Evolutionary conservation across 371 early-diverging fungal genomes (phyloP).

Genomic region (Lichtheimia ornata): DNA sequence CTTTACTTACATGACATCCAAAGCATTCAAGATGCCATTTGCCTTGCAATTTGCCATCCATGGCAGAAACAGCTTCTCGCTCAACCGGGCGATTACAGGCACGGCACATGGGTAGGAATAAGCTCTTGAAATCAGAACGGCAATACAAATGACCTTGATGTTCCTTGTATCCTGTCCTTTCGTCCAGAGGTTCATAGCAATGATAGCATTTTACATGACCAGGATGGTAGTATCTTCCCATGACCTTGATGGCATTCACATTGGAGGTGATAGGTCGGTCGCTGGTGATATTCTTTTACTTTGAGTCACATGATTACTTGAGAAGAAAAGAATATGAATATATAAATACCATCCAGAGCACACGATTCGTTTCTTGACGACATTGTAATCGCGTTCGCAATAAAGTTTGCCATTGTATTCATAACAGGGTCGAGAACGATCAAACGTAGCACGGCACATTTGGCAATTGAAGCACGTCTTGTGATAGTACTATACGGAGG

Average conservation of each 20-base stretch:
- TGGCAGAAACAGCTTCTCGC: conserved; percentile 76
- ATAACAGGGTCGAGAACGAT: conserved; percentile 62
- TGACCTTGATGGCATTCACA: conserved; percentile 58
- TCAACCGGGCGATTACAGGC: conserved; percentile 70
- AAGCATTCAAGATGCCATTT: conserved; percentile 76
- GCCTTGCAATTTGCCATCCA: conserved; percentile 75
- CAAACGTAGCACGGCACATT: conserved; percentile 65
- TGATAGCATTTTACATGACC: conserved; percentile 69
- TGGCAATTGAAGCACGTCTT: conserved; percentile 63
- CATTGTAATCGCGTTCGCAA: conserved; percentile 71
- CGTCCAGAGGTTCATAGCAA: conserved; percentile 64
- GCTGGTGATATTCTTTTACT: conserved; percentile 20
- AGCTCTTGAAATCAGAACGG: conserved; percentile 65
- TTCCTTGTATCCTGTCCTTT: conserved; percentile 75
- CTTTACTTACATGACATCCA: conserved; percentile 49
- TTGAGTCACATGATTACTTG: not conserved
- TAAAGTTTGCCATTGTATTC: conserved; percentile 67
- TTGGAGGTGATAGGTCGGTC: conserved; percentile 50
- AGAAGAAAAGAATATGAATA: not conserved
- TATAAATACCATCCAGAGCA: conserved; percentile 56
- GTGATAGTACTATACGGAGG: conserved; percentile 41
- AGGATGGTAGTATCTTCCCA: conserved; percentile 67
- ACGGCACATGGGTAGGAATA: conserved; percentile 69
- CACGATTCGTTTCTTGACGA: conserved; percentile 45
- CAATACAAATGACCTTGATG: conserved; percentile 80